Evolutionary conservation across 108 stramenopile genomes (phyloP), one percentile per base, ranked within the genome.

Genomic region (Nitzschia sp.): DNA sequence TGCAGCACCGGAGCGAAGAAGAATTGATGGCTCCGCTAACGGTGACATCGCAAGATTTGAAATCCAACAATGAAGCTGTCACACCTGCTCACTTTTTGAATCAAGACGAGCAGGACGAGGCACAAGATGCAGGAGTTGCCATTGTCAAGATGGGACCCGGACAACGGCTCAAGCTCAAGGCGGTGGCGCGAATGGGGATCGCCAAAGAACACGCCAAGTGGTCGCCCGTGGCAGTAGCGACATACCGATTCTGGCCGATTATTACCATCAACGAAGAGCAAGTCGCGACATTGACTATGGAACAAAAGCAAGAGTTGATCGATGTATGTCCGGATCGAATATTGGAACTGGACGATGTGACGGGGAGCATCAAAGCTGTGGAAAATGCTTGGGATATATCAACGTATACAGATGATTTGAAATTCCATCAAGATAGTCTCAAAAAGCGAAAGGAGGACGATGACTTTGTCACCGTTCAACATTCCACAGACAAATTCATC

Each of bases 151-250:
- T 98, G 28, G 96, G 93, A n/a, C 89, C 87, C 8, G 97, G 97
- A 21, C 98, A 99, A 76, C 73, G 76, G 57, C 68, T 99, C 26
- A 97, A 97, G 78, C 69, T 97, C 22, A 94, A 94, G 53, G 96
- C 95, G 6, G 80, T 95, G 46, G 98, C 97, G 6, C 83, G 96
- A 29, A 93, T 97, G 84, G 97, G 98, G 27, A 97, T 96, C 32
- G 80, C 80, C 58, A 98, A 97, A 72, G 97, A 98, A 80, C 98
- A 99, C 67, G 94, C 97, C 60, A 99, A 99, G 80, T 99, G 97
- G 97, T 91, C 84, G 52, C 97, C 98, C 2, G 97, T 98, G 15
- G 93, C 92, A 1, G 94, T 96, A 21, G 97, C 96, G 4, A 96
- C 96, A 5, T 97, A 95, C 59, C 85, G 95, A 28, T 96, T 94